These are phyloP conservation scores for Boletus rex-veris DNA, from an alignment of 768 basidiomycete species.

Conservation along the genomic window DNA sequence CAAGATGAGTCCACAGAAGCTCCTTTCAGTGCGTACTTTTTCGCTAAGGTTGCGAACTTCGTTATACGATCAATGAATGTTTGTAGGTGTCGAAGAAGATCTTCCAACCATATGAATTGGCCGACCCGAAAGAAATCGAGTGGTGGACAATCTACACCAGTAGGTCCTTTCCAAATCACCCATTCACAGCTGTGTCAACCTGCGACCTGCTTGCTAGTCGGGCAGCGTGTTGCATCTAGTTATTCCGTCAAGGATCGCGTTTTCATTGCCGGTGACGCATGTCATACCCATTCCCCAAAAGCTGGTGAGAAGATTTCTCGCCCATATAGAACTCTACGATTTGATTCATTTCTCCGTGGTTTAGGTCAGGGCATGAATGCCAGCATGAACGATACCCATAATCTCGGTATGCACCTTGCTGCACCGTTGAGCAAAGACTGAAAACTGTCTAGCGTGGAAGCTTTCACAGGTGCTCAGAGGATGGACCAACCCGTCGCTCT, in stretches of 20 bases:
- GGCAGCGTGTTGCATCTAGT: slow-evolving; percentile 67
- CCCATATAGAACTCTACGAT: background rate
- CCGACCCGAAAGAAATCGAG: slow-evolving; percentile 46
- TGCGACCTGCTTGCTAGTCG: slow-evolving; percentile 41
- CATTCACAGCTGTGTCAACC: background rate
- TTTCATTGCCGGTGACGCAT: slow-evolving; percentile 77
- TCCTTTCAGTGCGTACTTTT: slow-evolving; percentile 46
- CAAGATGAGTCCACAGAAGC: slow-evolving; percentile 44
- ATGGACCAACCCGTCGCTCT: slow-evolving; percentile 35
- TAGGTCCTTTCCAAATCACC: slow-evolving; percentile 29
- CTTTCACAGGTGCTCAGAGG: slow-evolving; percentile 43
- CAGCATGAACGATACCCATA: slow-evolving; percentile 72
- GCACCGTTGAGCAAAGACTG: slow-evolving; percentile 43
- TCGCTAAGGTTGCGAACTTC: too few species aligned
- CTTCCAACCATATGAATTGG: slow-evolving; percentile 53
- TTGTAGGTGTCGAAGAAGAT: slow-evolving; percentile 52
- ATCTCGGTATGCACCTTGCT: slow-evolving; percentile 43
- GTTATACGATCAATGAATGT: background rate
- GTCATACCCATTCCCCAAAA: slow-evolving; percentile 67
- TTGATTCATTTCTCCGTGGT: background rate
- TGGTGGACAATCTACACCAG: slow-evolving; percentile 78
- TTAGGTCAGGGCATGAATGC: slow-evolving; percentile 76
- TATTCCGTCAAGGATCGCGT: slow-evolving; percentile 61
- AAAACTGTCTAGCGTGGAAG: slow-evolving; percentile 44
- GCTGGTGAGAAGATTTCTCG: slow-evolving; percentile 39